These are phyloP conservation scores for Chaetomium cochliodes DNA, from an alignment of 495 filamentous ascomycete genomes.

Conservation along the genomic window DNA sequence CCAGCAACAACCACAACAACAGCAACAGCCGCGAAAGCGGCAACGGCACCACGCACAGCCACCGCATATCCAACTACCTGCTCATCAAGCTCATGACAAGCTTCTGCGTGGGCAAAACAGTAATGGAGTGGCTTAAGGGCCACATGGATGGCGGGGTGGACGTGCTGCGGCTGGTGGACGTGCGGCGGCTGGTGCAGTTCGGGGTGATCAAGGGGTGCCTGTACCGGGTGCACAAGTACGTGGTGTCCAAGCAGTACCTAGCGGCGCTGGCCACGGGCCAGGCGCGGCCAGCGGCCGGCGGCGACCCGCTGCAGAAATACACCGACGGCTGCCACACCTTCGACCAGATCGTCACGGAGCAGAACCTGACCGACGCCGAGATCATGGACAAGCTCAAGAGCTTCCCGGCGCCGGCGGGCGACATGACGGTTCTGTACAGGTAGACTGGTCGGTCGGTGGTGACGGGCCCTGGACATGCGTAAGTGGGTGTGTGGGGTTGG, in stretches of 20 bases:
- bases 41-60: slow-evolving; percentile 21
- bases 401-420: slow-evolving; percentile 43
- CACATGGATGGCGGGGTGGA: slow-evolving; percentile 58
- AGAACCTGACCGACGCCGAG: slow-evolving; percentile 57
- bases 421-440: slow-evolving; percentile 52
- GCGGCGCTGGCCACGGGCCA: slow-evolving; percentile 43
- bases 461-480: too few relatives aligned
- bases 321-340: slow-evolving; percentile 81
- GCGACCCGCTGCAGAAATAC: slow-evolving; percentile 58
- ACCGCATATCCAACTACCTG: slow-evolving; percentile 47
- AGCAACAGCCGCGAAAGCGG: slow-evolving; percentile 23
- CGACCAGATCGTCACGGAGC: slow-evolving; percentile 87
- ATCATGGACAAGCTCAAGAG: slow-evolving; percentile 52
- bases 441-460: slow-evolving; percentile 16
- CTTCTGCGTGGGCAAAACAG: slow-evolving; percentile 71
- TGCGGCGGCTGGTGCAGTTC: slow-evolving; percentile 89
- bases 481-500: background rate
- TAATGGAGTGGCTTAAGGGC: slow-evolving; percentile 77
- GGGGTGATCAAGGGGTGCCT: slow-evolving; percentile 92
- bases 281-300: slow-evolving; percentile 34
- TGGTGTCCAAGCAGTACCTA: slow-evolving; percentile 60
- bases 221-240: slow-evolving; percentile 92
- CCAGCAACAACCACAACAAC: slow-evolving; percentile 7
- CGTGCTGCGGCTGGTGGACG: slow-evolving; percentile 70
- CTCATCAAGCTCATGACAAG: slow-evolving; percentile 74